Base-by-base conservation (phyloP, 1,139 yeast species). In the Yamadazyma membranifaciens region DNA sequence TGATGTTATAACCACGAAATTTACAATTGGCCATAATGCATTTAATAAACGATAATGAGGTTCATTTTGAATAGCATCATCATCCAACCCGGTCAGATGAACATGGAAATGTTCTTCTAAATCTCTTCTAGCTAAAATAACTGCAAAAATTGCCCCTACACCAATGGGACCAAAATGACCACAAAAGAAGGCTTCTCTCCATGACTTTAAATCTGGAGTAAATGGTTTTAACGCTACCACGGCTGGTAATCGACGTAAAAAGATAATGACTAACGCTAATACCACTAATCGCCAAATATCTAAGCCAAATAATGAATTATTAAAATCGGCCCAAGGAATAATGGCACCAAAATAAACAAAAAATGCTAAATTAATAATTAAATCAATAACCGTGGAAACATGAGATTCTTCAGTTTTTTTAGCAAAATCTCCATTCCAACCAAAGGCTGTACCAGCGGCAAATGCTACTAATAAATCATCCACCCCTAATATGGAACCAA, bases 151-250 rank as follows among this genome's bases (percentile, higher is more conserved):
- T 1, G 98, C 98, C 48, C 98, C 98, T 9, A 92, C 98, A 41
- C 98, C 98, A 58, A 92, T 88, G 9, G 98, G 98, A 35, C 98
- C 98, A 61, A 92, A 92, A 66, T 92, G 98, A 16, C 98, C 98
- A 61, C 95, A 91, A 57, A 92, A 89, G 6, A 92, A 58, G 0
- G 97, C 97, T 58, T 92, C 98, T 62, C 96, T 79, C 97, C 98
- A 91, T 28, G 92, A 81, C 52, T 87, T 81, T 34, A 92, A 80
- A 60, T 91, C 98, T 0, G 98, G 96, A n/a, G 87, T 84, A 12
- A 91, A 59, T 0, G 91, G 88, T 56, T 87, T 87, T 42, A 87
- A 67, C 1, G 80, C 77, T 40, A 91, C 57, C 35, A 91, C 89
- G 0, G 95, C 95, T 0, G 98, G 98, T 9, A 92, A 70, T 58